Conservation (phyloP, 2,329 filamentous ascomycete genomes). For the Penicillium capsulatum region DNA sequence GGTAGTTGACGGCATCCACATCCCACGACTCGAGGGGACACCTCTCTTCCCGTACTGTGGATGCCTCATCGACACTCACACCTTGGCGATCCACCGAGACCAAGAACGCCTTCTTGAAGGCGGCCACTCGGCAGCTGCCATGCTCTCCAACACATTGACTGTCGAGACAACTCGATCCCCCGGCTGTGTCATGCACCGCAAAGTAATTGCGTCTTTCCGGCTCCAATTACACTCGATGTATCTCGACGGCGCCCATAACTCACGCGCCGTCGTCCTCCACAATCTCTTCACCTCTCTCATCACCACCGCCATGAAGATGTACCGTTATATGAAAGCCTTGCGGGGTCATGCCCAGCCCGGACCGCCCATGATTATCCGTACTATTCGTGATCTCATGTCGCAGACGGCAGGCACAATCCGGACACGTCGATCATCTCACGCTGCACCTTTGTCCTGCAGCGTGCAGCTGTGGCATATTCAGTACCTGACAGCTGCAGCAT, state of each 20-base stretch:
- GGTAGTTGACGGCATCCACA: constrained; percentile 49
- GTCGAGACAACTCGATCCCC: constrained; percentile 69
- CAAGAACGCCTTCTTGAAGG: constrained; percentile 47
- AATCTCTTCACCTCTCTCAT: constrained; percentile 72
- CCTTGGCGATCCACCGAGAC: constrained; percentile 71
- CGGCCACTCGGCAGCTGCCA: constrained; percentile 50
- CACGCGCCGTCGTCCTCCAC: constrained; percentile 60
- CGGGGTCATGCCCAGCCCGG: constrained; percentile 51
- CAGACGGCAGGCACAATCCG: constrained; percentile 63
- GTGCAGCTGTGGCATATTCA: constrained; percentile 58
- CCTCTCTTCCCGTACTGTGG: constrained; percentile 82
- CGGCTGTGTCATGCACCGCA: constrained; percentile 74
- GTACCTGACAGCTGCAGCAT: constrained; percentile 67
- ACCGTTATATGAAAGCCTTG: constrained; percentile 59
- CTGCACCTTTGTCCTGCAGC: constrained; percentile 49
- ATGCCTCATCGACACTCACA: constrained; percentile 66
- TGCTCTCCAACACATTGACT: constrained; percentile 67
- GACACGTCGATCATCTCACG: constrained; percentile 33
- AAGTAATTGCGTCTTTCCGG: constrained; percentile 71
- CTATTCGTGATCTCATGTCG: constrained; percentile 62
- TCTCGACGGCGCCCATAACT: constrained; percentile 65
- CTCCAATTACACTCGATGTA: constrained; percentile 66
- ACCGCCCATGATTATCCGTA: constrained; percentile 57
- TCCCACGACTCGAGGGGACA: constrained; percentile 48
- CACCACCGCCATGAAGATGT: constrained; percentile 73